Conservation (phyloP, 1,139 yeast genomes). For the Hyphopichia fennica region DNA sequence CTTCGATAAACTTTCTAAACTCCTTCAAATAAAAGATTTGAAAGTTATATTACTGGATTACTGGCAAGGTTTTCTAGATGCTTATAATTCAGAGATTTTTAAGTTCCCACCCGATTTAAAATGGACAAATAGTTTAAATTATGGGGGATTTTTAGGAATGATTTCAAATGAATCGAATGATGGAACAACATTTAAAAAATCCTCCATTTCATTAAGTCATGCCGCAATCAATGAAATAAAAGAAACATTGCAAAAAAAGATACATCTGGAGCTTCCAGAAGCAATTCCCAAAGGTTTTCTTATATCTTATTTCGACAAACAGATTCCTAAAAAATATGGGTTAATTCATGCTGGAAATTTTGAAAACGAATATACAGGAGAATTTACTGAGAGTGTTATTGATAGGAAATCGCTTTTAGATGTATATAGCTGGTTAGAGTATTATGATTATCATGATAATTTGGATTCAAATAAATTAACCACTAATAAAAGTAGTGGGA, state of each 20-base stretch:
- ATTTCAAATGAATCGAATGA: conserved; percentile 10
- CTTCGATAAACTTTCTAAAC: conserved; percentile 15
- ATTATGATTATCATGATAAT: conserved; percentile 31
- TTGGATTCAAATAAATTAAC: conserved; percentile 18
- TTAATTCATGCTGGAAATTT: conserved; percentile 20
- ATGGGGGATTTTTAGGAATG: conserved; percentile 38
- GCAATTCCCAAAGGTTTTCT: conserved; percentile 26
- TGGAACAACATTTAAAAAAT: conserved; percentile 23
- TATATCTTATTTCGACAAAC: conserved; percentile 24
- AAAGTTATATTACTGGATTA: conserved; percentile 19
- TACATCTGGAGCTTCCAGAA: conserved; percentile 5
- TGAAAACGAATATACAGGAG: conserved; percentile 5
- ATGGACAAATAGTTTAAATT: conserved; percentile 42
- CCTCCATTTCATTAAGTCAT: conserved; percentile 25
- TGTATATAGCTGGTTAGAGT: conserved; percentile 36
- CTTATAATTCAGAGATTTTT: conserved; percentile 26
- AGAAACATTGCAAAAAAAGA: conserved; percentile 9
- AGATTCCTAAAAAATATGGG: conserved; percentile 34
- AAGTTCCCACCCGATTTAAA: conserved; percentile 22
- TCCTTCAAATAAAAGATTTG: conserved; percentile 18
- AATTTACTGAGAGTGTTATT: conserved; percentile 4
- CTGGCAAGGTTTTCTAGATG: conserved; percentile 31
- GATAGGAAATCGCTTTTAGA: conserved; percentile 17
- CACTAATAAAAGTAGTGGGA: conserved; percentile 14
- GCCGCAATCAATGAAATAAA: conserved; percentile 20